phyloP scores from a whole-genome alignment of 1,139 yeast genomes.

The Sugiyamaella japonica region DNA sequence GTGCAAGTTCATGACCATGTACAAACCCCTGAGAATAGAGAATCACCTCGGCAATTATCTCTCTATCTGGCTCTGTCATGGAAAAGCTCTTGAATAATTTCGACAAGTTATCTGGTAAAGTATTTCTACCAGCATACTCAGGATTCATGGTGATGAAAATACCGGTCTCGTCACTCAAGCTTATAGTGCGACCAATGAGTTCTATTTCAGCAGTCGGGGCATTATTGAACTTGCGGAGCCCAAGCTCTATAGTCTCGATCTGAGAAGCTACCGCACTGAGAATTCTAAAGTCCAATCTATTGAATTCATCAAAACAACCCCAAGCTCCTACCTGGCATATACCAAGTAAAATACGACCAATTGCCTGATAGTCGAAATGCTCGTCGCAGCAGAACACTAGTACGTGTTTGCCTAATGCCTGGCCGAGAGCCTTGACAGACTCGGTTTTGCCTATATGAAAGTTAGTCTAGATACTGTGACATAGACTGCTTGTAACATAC shows the following conservation, averaged over 20 bases:
- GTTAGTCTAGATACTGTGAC: slow-evolving; percentile 1
- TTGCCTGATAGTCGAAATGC: slow-evolving; percentile 76
- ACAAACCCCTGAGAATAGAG: slow-evolving; percentile 72
- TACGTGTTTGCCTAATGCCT: slow-evolving; percentile 76
- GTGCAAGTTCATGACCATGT: slow-evolving; percentile 51
- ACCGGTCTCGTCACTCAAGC: slow-evolving; percentile 54
- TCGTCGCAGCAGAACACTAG: slow-evolving; percentile 91
- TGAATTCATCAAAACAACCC: slow-evolving; percentile 97
- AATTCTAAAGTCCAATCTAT: slow-evolving; percentile 68
- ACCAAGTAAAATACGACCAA: slow-evolving; percentile 77
- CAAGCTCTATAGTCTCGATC: slow-evolving; percentile 65
- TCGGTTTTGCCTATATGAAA: slow-evolving; percentile 61
- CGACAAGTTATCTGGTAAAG: slow-evolving; percentile 82
- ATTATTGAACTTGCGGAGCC: slow-evolving; percentile 24
- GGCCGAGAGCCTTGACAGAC: slow-evolving; percentile 81
- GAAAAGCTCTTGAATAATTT: slow-evolving; percentile 75
- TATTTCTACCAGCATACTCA: slow-evolving; percentile 78
- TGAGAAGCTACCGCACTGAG: slow-evolving; percentile 86
- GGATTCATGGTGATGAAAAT: slow-evolving; percentile 93
- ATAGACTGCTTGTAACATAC: slow-evolving; percentile 38
- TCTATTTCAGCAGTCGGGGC: slow-evolving; percentile 40
- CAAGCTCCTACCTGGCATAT: slow-evolving; percentile 86
- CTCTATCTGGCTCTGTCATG: slow-evolving; percentile 72
- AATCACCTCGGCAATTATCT: slow-evolving; percentile 68
- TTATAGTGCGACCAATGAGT: slow-evolving; percentile 50